A percentile compares a stretch with the other conserved stretches of the same genome.
These are phyloP conservation scores for Asterophora parasitica DNA, from an alignment of 768 basidiomycete species.

Conservation along the genomic window DNA sequence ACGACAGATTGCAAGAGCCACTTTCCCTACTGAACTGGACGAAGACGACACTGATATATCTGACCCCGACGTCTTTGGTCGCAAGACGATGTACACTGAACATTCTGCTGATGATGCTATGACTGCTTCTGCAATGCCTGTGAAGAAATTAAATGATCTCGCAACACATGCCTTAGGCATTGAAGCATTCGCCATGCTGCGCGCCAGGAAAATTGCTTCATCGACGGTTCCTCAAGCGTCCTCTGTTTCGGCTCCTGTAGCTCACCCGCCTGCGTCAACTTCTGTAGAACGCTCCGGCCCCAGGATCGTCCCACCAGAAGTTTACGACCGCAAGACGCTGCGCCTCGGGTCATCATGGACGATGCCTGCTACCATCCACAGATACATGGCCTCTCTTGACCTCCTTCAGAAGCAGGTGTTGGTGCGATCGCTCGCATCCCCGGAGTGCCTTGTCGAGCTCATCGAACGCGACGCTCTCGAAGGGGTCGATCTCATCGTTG, in stretches of 20 bases:
- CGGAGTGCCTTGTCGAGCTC: constrained; percentile 45
- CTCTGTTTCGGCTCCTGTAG: constrained; percentile 1
- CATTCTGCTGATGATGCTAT: no score
- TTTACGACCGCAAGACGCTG: constrained; percentile 43
- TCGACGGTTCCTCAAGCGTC: constrained; percentile 1
- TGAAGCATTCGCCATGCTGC: constrained; percentile 34
- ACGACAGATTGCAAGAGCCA: neutral
- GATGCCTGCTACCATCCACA: constrained; percentile 38
- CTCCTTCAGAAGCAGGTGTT: constrained; percentile 65
- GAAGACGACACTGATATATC: no score
- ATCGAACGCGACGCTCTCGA: constrained; percentile 59
- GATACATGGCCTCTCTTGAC: constrained; percentile 65
- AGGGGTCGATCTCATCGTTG: constrained; percentile 64
- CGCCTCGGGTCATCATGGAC: constrained; percentile 29
- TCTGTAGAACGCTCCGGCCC: neutral
- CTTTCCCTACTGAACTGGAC: neutral
- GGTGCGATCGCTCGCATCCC: constrained; percentile 43
- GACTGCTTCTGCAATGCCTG: neutral
- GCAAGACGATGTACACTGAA: no score
- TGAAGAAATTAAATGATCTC: constrained; percentile 2
- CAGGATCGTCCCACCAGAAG: constrained; percentile 31
- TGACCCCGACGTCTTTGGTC: no score
- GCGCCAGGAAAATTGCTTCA: constrained; percentile 29
- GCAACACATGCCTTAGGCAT: constrained; percentile 26
- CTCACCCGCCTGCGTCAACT: neutral